These are phyloP conservation scores for Pyrenula aspistea DNA, from an alignment of 495 filamentous ascomycete genomes.

Conservation along the genomic window DNA sequence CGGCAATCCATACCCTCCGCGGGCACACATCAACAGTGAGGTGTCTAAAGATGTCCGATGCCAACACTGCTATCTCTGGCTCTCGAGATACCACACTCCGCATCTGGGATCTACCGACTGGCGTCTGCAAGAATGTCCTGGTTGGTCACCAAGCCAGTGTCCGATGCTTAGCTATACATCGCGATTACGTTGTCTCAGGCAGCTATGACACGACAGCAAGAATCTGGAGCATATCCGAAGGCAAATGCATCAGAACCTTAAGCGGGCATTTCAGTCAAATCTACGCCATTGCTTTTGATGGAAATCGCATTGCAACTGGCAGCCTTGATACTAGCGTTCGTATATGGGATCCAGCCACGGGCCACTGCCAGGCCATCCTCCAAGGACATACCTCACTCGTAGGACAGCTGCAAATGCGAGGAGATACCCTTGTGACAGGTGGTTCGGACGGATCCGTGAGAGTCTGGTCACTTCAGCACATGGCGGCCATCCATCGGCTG, in stretches of 20 bases:
- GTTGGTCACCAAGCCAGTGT: constrained; percentile 96
- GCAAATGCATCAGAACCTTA: constrained; percentile 76
- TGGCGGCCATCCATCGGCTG: constrained; percentile 81
- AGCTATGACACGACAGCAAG: constrained; percentile 95
- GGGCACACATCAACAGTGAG: constrained; percentile 95
- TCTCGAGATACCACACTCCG: constrained; percentile 89
- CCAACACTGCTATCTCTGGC: constrained; percentile 86
- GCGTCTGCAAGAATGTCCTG: constrained; percentile 80
- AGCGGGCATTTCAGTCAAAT: constrained; percentile 98
- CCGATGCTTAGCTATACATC: constrained; percentile 88
- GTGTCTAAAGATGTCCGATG: constrained; percentile 94
- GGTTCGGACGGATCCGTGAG: constrained; percentile 92
- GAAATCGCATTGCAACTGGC: constrained; percentile 83
- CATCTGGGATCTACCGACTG: constrained; percentile 86
- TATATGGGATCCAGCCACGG: constrained; percentile 89
- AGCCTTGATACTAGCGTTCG: constrained; percentile 94
- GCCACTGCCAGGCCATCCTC: constrained; percentile 79
- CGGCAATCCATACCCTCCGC: constrained; percentile 69
- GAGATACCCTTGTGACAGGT: constrained; percentile 87
- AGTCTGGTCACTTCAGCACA: constrained; percentile 85
- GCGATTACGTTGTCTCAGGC: constrained; percentile 88
- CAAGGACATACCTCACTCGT: constrained; percentile 96
- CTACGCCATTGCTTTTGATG: constrained; percentile 96
- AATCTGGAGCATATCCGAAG: constrained; percentile 94
- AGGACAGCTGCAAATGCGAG: constrained; percentile 92